Conservation (phyloP, 441 rosid genomes). For the Corymbia citriodora region DNA sequence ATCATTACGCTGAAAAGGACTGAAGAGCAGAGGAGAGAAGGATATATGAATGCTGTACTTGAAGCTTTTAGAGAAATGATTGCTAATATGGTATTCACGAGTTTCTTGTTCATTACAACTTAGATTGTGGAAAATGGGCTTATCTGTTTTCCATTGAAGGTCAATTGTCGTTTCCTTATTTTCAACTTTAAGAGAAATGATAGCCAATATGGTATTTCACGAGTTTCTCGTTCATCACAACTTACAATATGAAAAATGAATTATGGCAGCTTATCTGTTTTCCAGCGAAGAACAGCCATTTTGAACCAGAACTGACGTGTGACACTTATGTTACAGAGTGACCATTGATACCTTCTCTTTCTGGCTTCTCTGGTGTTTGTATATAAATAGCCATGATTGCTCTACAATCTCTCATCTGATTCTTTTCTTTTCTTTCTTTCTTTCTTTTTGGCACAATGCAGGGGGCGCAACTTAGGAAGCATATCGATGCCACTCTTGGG, state of each 20-base stretch:
- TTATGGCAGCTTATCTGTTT: not conserved
- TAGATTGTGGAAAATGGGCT: not conserved
- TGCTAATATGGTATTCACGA: not conserved
- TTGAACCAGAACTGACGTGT: not conserved
- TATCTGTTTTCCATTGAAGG: not conserved
- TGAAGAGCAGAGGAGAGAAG: not conserved
- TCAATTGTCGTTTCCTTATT: not conserved
- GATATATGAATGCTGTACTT: not conserved
- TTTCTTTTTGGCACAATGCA: constrained; percentile 17
- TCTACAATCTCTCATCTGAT: not conserved
- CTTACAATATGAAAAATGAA: not conserved
- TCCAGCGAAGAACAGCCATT: not conserved
- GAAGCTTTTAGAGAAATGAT: not conserved
- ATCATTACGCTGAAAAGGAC: not conserved
- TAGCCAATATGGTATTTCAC: not conserved
- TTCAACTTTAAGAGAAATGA: not conserved
- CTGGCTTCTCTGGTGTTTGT: not conserved
- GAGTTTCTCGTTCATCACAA: not conserved
- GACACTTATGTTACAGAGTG: not conserved
- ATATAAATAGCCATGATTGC: not conserved
- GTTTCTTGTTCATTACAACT: not conserved
- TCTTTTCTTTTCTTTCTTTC: too few species aligned
- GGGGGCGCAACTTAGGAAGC: constrained; percentile 97
- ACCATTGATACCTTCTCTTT: not conserved
- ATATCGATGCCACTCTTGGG: constrained; percentile 93